These are phyloP conservation scores for Eucalyptus rudis DNA, from an alignment of 345 rosid species.

Conservation along the genomic window DNA sequence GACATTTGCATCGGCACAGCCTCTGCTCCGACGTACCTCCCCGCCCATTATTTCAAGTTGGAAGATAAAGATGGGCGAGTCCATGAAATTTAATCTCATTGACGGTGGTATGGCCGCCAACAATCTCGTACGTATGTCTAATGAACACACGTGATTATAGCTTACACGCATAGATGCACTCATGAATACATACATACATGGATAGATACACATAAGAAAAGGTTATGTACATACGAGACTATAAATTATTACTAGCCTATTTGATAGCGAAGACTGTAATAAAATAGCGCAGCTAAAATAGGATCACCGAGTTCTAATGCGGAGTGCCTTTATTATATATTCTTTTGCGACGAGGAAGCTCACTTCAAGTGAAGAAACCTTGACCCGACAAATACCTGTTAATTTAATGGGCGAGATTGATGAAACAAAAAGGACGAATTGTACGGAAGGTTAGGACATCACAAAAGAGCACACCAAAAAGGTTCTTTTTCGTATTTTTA, in stretches of 20 bases:
- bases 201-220: not conserved
- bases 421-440: too few species aligned
- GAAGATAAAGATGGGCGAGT: constrained; percentile 18
- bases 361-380: not conserved
- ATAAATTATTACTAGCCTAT: not conserved
- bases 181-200: not conserved
- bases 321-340: not conserved
- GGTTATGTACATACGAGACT: not conserved
- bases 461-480: not conserved
- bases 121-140: constrained; percentile 36
- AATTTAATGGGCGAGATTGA: not conserved
- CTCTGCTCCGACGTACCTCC: constrained; percentile 62
- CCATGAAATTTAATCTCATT: constrained; percentile 44
- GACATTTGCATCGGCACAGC: constrained; percentile 63
- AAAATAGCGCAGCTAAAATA: not conserved
- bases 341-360: not conserved
- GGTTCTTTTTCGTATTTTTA: not conserved
- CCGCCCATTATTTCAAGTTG: constrained; percentile 39
- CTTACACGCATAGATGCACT: not conserved
- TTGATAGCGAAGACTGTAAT: not conserved
- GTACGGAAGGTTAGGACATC: not conserved
- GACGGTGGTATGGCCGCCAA: constrained; percentile 63
- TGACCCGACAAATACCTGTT: not conserved
- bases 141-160: not conserved
- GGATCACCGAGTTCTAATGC: not conserved